phyloP scores from a whole-genome alignment of 768 basidiomycete genomes.

The Cyclocybe cylindracea region DNA sequence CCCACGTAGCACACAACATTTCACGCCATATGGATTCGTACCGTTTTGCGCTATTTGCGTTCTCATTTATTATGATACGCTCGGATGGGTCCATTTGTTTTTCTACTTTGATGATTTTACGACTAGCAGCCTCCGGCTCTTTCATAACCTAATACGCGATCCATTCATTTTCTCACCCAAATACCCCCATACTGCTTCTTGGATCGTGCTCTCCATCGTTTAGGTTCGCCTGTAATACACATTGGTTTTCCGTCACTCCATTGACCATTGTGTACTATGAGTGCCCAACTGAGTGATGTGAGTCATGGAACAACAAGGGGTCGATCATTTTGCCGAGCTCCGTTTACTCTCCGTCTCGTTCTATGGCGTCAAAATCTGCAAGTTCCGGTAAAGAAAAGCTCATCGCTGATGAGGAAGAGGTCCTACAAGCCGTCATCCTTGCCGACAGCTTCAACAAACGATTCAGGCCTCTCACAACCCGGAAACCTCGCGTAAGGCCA shows the following conservation, averaged over 20 bases:
- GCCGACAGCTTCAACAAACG: constrained; percentile 96
- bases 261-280: background rate
- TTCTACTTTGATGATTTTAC: constrained; percentile 62
- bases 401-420: constrained; percentile 75
- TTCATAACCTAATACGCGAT: constrained; percentile 69
- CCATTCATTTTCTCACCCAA: constrained; percentile 50
- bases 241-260: constrained; percentile 34
- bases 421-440: constrained; percentile 92
- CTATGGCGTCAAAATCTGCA: constrained; percentile 69
- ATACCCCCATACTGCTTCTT: constrained; percentile 61
- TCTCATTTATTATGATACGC: constrained; percentile 44
- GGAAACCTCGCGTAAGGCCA: constrained; percentile 77
- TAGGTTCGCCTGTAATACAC: constrained; percentile 59
- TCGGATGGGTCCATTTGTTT: constrained; percentile 60
- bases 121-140: constrained; percentile 61
- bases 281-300: constrained; percentile 16
- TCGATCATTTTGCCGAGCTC: constrained; percentile 6
- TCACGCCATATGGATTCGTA: constrained; percentile 37
- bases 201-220: constrained; percentile 53
- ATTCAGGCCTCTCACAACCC: constrained; percentile 86
- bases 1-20: constrained; percentile 35
- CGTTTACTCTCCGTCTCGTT: constrained; percentile 12
- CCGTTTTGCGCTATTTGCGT: constrained; percentile 27
- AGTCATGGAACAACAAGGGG: constrained; percentile 22
- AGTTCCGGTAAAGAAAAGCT: constrained; percentile 60